phyloP scores from a whole-genome alignment of 2,329 filamentous ascomycete species.

The Xylariaceae sp. region DNA sequence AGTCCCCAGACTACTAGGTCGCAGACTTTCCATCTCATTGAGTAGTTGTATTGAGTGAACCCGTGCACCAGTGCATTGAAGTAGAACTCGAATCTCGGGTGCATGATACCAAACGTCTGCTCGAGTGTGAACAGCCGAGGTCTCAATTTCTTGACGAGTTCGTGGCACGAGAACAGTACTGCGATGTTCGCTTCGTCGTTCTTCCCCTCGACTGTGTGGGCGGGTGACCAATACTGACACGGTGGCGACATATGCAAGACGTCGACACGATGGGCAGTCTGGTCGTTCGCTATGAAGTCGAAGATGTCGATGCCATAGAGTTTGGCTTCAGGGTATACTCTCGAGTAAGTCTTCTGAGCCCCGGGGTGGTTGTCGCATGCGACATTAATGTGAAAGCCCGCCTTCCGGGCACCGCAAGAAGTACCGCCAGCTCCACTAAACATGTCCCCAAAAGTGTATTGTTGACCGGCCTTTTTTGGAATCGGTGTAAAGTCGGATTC shows the following conservation, averaged over 20 bases:
- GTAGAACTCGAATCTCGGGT: slow-evolving; percentile 49
- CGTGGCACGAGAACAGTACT: slow-evolving; percentile 50
- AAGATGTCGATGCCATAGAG: slow-evolving; percentile 49
- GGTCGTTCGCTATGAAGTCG: slow-evolving; percentile 43
- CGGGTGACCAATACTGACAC: slow-evolving; percentile 73
- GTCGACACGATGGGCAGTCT: slow-evolving; percentile 51
- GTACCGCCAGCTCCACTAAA: slow-evolving; percentile 64
- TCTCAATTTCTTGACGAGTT: slow-evolving; percentile 54
- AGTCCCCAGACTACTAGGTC: slow-evolving; percentile 50
- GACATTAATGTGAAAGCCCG: slow-evolving; percentile 57
- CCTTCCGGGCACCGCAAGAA: slow-evolving; percentile 48
- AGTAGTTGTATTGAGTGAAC: slow-evolving; percentile 65
- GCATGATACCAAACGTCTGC: slow-evolving; percentile 69
- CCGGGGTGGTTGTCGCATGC: slow-evolving; percentile 61
- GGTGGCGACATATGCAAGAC: slow-evolving; percentile 74
- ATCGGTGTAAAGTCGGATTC: slow-evolving; percentile 13
- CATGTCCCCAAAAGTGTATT: slow-evolving; percentile 59
- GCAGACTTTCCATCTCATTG: slow-evolving; percentile 65
- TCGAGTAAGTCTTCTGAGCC: slow-evolving; percentile 56
- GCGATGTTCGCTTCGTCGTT: slow-evolving; percentile 68
- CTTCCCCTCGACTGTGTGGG: slow-evolving; percentile 58
- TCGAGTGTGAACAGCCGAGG: slow-evolving; percentile 76
- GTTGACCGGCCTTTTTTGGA: slow-evolving; percentile 28
- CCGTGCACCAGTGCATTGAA: slow-evolving; percentile 61
- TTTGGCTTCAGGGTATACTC: slow-evolving; percentile 54